Base-by-base conservation (phyloP, 306 rosid species). In the Vicia sativa region DNA sequence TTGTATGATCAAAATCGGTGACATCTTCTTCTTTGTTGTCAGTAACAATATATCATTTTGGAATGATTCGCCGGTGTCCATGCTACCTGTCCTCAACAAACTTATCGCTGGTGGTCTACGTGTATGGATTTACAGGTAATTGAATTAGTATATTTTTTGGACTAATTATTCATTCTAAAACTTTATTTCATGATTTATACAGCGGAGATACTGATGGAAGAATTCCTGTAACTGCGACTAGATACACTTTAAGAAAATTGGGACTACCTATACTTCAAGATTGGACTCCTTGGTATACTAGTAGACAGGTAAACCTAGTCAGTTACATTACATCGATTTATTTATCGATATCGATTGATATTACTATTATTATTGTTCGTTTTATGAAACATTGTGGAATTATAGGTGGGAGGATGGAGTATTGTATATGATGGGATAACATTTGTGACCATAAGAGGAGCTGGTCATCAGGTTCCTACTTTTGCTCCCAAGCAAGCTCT, bases 101-200 rank as follows among this genome's bases (percentile, higher is more conserved):
- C 95, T 91, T 29, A 64, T 85, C 19, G 87, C 73, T 3, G 89
- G 87, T 0, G 96, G 97, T 14, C 65, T 91, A 49, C 88, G 97
- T 8, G 16, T 91, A 25, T 91, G 97, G 97, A 69, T 91, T 80
- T 91, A 72, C 65, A 91, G 93, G 93, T 91, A 80, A 54, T 3
- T 28, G 6, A 28, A 28, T 28, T 28, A 28, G 31, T 28, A 28
- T 4, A 28, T 28, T 28, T 28, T 28, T 4, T 28, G 6, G 1
- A 4, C 5, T 28, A 26, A 28, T 28, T 28, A 26, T 26, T 26
- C 6, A 28, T 28, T 28, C 31, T 28, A 28, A 28, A 28, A 28
- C 31, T 28, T 34, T 11, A 42, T 66, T 11, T 50, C 0, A 48
- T 18, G 2, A 5, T 64, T 16, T 58, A 18, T 53, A 3, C 1